A percentile compares a stretch with the other conserved stretches of the same genome.
Evolutionary conservation across 768 basidiomycete genomes (phyloP).

Genomic region (Agaricus bisporus): DNA sequence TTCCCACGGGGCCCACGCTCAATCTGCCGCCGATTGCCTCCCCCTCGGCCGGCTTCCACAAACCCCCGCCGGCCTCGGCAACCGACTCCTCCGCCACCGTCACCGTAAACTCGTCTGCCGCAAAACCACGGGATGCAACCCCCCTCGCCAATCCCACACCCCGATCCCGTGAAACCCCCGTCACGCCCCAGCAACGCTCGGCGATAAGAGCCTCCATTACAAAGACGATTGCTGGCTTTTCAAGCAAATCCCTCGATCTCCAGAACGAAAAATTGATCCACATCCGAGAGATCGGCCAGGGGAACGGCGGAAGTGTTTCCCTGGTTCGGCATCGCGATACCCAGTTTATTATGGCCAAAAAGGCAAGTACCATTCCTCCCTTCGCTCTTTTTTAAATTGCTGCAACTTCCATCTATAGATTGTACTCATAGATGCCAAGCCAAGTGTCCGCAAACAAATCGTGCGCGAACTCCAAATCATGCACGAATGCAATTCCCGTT

Average conservation of each 20-base stretch:
- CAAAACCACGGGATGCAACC: constrained; percentile 10
- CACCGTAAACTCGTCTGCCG: not conserved
- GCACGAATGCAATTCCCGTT: constrained; percentile 90
- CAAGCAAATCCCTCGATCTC: constrained; percentile 40
- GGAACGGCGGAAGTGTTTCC: constrained; percentile 96
- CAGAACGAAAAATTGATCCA: constrained; percentile 87
- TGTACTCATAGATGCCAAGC: constrained; percentile 93
- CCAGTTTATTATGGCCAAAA: constrained; percentile 95
- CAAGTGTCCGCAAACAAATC: constrained; percentile 94
- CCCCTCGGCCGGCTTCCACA: constrained; percentile 9
- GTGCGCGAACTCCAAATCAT: constrained; percentile 97
- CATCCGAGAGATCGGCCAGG: constrained; percentile 86
- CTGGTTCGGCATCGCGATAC: constrained; percentile 91
- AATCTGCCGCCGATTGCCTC: constrained; percentile 1
- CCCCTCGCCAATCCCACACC: constrained; percentile 4
- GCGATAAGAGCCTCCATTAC: constrained; percentile 19
- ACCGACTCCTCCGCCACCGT: not conserved
- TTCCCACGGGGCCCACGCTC: constrained; percentile 36
- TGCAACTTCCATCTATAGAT: constrained; percentile 42
- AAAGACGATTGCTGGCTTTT: constrained; percentile 19
- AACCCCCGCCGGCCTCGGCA: constrained; percentile 7
- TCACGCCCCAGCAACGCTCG: constrained; percentile 5
- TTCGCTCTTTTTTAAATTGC: not conserved
- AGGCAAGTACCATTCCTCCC: constrained; percentile 50
- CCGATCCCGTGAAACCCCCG: constrained; percentile 18